A percentile compares a stretch with the other conserved stretches of the same genome.
phyloP scores from a whole-genome alignment of 2,329 filamentous ascomycete species.

The Aureobasidium sp. region DNA sequence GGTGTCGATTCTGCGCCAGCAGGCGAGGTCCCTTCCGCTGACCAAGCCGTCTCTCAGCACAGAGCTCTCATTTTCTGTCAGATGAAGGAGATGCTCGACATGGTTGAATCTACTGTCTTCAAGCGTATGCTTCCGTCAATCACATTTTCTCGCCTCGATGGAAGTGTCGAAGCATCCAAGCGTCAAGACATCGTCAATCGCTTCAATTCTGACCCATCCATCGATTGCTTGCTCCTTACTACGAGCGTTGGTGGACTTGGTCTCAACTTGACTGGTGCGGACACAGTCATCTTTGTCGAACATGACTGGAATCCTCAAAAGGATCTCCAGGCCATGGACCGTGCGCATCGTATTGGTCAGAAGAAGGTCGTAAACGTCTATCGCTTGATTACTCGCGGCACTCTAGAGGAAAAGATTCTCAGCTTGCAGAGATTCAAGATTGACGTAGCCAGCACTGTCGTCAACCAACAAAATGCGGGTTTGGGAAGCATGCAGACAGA shows the following conservation, averaged over 20 bases:
- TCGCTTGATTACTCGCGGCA: slow-evolving; percentile 89
- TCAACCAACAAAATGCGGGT: slow-evolving; percentile 97
- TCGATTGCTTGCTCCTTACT: slow-evolving; percentile 87
- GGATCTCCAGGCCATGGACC: slow-evolving; percentile 97
- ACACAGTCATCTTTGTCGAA: slow-evolving; percentile 98
- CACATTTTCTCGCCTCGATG: slow-evolving; percentile 89
- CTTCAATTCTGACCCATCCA: slow-evolving; percentile 96
- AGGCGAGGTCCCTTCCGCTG: slow-evolving; percentile 51
- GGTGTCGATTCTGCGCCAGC: slow-evolving; percentile 53
- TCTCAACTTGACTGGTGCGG: slow-evolving; percentile 89
- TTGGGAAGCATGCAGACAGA: slow-evolving; percentile 96
- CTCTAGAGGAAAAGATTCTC: slow-evolving; percentile 96
- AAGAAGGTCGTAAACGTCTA: slow-evolving; percentile 99
- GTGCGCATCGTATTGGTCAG: slow-evolving; percentile 94
- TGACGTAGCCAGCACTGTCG: slow-evolving; percentile 93
- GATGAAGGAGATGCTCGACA: slow-evolving; percentile 99
- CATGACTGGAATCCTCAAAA: slow-evolving; percentile 99
- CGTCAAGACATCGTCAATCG: slow-evolving; percentile 97
- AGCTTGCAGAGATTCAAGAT: slow-evolving; percentile 98
- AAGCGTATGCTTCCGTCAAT: slow-evolving; percentile 87
- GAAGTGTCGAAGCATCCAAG: slow-evolving; percentile 83
- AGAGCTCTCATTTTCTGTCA: slow-evolving; percentile 96
- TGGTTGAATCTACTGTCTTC: slow-evolving; percentile 91
- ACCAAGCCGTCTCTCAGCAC: slow-evolving; percentile 87
- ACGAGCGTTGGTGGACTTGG: slow-evolving; percentile 93